Evolutionary conservation across 768 basidiomycete genomes (phyloP).

Genomic region (Albatrellus ellisii): DNA sequence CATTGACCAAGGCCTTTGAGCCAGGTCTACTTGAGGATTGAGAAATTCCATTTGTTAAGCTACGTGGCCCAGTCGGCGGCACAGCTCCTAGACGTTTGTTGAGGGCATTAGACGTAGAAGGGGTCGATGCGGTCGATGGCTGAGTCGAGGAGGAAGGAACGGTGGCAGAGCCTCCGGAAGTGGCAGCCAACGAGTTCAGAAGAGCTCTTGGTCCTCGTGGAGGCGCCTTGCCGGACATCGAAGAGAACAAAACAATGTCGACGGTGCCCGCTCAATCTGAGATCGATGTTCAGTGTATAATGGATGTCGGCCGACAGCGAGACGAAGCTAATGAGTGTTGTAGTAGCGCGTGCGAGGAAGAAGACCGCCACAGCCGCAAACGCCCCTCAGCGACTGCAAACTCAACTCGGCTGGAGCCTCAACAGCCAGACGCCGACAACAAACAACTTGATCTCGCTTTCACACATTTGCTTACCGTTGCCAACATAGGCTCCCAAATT

Average conservation of each 20-base stretch:
- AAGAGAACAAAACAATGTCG: constrained; percentile 11
- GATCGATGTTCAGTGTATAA: background rate
- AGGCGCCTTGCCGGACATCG: constrained; percentile 70
- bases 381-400: background rate
- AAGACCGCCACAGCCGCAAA: background rate
- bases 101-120: constrained; percentile 20
- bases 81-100: constrained; percentile 32
- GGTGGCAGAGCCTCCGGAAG: constrained; percentile 13
- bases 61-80: constrained; percentile 58
- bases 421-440: background rate
- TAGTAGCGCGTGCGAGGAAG: constrained; percentile 3
- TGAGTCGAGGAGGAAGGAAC: constrained; percentile 6
- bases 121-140: constrained; percentile 20
- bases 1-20: constrained; percentile 33
- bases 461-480: no score
- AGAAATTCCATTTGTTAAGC: constrained; percentile 29
- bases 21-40: constrained; percentile 18
- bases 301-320: background rate
- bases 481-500: no score
- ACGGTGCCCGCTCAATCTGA: background rate
- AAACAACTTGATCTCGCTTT: background rate
- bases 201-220: constrained; percentile 65
- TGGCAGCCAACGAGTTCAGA: constrained; percentile 29
- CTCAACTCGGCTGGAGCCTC: no score
- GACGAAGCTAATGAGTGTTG: background rate